A percentile compares a stretch with the other conserved stretches of the same genome.
Conservation (phyloP, 768 basidiomycete genomes). For the Termitomyces sp. region DNA sequence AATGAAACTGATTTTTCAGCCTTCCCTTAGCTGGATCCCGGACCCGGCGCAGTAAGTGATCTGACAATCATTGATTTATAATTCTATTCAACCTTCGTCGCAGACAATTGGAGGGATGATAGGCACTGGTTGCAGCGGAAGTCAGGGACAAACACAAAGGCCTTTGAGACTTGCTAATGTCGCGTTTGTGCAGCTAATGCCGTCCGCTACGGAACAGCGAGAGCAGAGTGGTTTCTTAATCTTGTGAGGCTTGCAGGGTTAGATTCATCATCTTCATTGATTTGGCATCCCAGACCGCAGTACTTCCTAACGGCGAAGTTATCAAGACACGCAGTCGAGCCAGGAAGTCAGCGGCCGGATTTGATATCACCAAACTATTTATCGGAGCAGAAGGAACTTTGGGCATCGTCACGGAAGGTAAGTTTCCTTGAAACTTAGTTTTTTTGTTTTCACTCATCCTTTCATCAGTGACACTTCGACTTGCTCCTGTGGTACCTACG, state of each 20-base stretch:
- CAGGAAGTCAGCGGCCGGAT: constrained; percentile 84
- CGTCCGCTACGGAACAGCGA: constrained; percentile 84
- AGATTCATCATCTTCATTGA: constrained; percentile 13
- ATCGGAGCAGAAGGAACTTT: constrained; percentile 89
- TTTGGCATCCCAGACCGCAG: constrained; percentile 60
- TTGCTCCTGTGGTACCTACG: constrained; percentile 78
- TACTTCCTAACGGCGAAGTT: constrained; percentile 80
- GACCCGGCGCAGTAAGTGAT: constrained; percentile 59
- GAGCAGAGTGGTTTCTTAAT: constrained; percentile 85
- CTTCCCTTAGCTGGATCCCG: constrained; percentile 63
- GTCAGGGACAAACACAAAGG: constrained; percentile 36
- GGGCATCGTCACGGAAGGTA: constrained; percentile 86
- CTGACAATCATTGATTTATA: not conserved
- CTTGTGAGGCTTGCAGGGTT: constrained; percentile 41
- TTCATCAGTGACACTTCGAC: constrained; percentile 66
- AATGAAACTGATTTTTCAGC: not conserved
- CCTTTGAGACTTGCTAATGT: not conserved
- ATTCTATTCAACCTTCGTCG: not conserved
- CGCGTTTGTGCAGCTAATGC: constrained; percentile 56
- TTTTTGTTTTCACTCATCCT: not conserved
- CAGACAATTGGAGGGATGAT: constrained; percentile 89
- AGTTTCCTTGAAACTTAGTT: not conserved
- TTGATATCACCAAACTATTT: constrained; percentile 84
- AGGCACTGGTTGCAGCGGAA: constrained; percentile 82
- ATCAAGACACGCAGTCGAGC: constrained; percentile 81